Conservation (phyloP, 805 yeast genomes). For the Hanseniaspora occidentalis region DNA sequence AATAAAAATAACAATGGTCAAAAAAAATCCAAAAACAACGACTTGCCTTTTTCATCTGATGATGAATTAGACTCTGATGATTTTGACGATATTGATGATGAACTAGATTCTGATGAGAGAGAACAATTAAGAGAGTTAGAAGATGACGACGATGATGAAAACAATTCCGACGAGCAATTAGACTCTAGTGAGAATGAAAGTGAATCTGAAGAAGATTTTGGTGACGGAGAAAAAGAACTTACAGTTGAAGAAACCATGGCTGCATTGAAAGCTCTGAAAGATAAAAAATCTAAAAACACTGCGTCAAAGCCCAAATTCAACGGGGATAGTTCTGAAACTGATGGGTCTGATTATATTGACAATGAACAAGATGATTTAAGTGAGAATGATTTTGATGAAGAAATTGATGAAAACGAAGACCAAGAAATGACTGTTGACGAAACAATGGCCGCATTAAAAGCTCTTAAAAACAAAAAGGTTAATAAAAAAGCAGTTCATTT, state of each 20-base stretch:
- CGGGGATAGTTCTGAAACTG: conserved; percentile 22
- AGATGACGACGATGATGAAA: conserved; percentile 11
- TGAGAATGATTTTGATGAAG: conserved; percentile 7
- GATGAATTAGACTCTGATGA: conserved; percentile 8
- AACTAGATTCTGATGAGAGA: conserved; percentile 12
- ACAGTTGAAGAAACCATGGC: conserved; percentile 33
- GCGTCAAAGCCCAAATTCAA: conserved; percentile 32
- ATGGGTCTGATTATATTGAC: conserved; percentile 24
- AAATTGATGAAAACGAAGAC: conserved; percentile 11
- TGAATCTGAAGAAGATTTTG: conserved; percentile 14
- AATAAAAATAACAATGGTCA: neutral
- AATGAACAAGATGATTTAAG: too few species aligned
- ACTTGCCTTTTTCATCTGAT: conserved; percentile 4
- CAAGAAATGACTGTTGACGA: conserved; percentile 23
- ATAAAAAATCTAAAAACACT: conserved; percentile 19
- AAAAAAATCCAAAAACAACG: conserved; percentile 3
- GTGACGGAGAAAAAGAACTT: conserved; percentile 23
- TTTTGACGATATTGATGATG: conserved; percentile 14
- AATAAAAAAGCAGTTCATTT: conserved; percentile 10
- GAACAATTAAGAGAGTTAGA: conserved; percentile 12
- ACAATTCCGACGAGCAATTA: neutral
- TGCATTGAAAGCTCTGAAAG: conserved; percentile 30
- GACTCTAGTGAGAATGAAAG: conserved; percentile 2
- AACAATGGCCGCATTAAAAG: conserved; percentile 25
- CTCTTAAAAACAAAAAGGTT: conserved; percentile 15